Base-by-base conservation (phyloP, 257 asterid species). In the Rehmannia glutinosa region DNA sequence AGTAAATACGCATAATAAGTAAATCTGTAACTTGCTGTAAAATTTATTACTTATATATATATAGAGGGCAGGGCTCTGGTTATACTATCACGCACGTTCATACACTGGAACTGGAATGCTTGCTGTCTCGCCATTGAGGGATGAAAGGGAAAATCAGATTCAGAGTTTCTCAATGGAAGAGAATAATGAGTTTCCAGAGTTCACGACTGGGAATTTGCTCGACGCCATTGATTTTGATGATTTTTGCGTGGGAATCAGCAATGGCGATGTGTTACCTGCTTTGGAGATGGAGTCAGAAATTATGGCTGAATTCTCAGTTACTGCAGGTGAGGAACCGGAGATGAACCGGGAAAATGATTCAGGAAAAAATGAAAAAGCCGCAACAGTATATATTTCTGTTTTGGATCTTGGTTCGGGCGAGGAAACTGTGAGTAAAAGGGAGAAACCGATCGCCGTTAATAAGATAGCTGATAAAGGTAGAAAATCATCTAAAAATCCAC, bases 211-310 rank as follows among this genome's bases (percentile, higher is more conserved):
- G 42, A 86, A 77, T 69, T 71, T 90, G 67, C 87, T 91, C 0
- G 96, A 86, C 61, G 81, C 86, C 75, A 86, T 91, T 69, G 96
- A 89, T 73, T 91, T 89, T 39, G 98, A 85, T 36, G 96, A 91
- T 45, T 74, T 91, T 0, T 87, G 89, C 60, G 61, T 24, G 19
- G 93, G 89, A n/a, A 84, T 91, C 69, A 75, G 66, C 69, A 90
- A 83, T 35, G 96, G 81, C 19, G 93, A 79, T 47, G 65, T 74
- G 52, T 52, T 87, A 51, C 92, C 92, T 1, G 97, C 89, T 81
- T 68, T 92, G 87, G 96, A 89, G 49, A 89, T 89, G 95, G 96
- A 91, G 75, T 73, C 85, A 0, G 90, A 87, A 27, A 77, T 82
- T 11, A 75, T 86, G 4, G 89, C 88, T n/a, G 96, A 88, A 2